phyloP scores from a whole-genome alignment of 495 filamentous ascomycete genomes.

The Acidiella bohemica region DNA sequence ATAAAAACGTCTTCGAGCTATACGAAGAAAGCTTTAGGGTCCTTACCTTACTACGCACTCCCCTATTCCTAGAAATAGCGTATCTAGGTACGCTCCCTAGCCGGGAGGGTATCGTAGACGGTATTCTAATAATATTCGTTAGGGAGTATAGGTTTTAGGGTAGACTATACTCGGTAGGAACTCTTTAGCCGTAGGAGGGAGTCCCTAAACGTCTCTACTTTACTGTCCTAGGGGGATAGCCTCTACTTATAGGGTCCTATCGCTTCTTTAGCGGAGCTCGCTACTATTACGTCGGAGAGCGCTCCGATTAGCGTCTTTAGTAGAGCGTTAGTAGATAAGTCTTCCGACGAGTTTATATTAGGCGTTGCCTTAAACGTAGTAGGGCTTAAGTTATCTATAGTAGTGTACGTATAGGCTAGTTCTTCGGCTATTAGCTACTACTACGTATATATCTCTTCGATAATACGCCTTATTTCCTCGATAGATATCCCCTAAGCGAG shows the following conservation, averaged over 20 bases:
- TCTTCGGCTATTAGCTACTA: constrained; percentile 2
- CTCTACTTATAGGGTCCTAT: constrained; percentile 1
- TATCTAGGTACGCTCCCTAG: background rate
- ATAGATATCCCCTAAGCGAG: background rate
- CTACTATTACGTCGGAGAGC: background rate
- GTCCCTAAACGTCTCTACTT: constrained; percentile 3
- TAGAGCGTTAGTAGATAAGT: background rate
- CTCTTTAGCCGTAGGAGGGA: constrained; percentile 5
- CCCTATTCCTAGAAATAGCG: constrained; percentile 1
- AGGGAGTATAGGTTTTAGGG: constrained; percentile 1
- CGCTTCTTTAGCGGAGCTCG: background rate
- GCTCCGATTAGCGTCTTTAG: background rate
- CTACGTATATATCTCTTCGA: constrained; percentile 3
- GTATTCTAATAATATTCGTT: constrained; percentile 1
- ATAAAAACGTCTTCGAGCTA: background rate
- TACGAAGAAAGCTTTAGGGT: constrained; percentile 3
- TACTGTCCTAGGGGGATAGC: background rate
- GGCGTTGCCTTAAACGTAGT: background rate
- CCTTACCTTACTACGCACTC: background rate
- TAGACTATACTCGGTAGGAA: constrained; percentile 1
- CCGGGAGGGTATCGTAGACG: background rate
- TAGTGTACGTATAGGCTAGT: background rate
- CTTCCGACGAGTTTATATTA: background rate
- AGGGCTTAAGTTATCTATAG: background rate
- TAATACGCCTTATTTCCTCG: background rate